Conservation (phyloP, 495 filamentous ascomycete species). For the Aspergillus hancockii region DNA sequence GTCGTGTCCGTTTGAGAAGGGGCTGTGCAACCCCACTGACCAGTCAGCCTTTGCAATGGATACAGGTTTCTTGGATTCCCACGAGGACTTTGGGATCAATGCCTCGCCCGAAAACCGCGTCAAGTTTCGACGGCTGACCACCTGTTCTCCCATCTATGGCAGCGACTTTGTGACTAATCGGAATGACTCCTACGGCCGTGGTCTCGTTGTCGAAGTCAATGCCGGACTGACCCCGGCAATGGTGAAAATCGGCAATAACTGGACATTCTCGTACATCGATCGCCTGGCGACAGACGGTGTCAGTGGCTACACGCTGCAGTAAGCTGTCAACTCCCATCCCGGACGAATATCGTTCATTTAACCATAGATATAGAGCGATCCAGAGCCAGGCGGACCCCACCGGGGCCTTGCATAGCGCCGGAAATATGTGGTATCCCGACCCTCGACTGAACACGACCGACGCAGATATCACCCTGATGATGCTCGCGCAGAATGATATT, state of each 20-base stretch:
- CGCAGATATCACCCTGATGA: slow-evolving; percentile 33
- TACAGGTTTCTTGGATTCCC: slow-evolving; percentile 16
- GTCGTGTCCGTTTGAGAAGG: slow-evolving; percentile 16
- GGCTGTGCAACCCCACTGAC: slow-evolving; percentile 1
- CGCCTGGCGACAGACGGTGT: neutral
- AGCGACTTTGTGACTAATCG: neutral
- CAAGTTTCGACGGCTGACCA: slow-evolving; percentile 10
- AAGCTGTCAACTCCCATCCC: neutral
- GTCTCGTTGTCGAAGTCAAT: neutral
- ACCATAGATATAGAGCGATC: neutral
- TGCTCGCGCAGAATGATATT: slow-evolving; percentile 29
- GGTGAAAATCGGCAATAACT: neutral
- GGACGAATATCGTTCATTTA: neutral
- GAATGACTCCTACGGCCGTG: neutral
- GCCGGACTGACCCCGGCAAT: neutral
- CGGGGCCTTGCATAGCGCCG: neutral
- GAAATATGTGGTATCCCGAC: neutral
- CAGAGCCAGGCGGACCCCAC: neutral
- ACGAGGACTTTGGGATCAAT: slow-evolving; percentile 19
- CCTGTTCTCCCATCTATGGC: slow-evolving; percentile 9
- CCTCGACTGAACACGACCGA: slow-evolving; percentile 27
- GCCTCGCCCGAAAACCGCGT: slow-evolving; percentile 7
- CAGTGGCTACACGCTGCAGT: neutral
- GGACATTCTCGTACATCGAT: neutral
- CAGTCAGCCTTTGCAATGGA: slow-evolving; percentile 13